phyloP scores from a whole-genome alignment of 352 stramenopile genomes.

The Globisporangium orthogonon region DNA sequence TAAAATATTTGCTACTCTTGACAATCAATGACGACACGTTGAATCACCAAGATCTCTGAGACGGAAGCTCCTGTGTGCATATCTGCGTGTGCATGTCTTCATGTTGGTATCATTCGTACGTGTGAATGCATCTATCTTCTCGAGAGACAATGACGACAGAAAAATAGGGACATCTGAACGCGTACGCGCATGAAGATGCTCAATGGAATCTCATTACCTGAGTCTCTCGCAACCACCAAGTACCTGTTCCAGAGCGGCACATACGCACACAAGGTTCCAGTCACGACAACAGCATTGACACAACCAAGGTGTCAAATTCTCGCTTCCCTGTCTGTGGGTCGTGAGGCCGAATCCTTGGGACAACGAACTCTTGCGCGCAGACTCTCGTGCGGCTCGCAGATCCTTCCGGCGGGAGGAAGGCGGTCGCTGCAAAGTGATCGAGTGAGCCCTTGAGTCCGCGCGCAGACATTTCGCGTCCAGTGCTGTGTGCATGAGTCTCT shows the following conservation, averaged over 20 bases:
- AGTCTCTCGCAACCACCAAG: slow-evolving; percentile 33
- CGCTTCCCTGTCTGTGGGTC: slow-evolving; percentile 53
- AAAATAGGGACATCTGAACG: slow-evolving; percentile 88
- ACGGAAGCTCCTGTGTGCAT: slow-evolving; percentile 19
- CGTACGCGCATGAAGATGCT: slow-evolving; percentile 60
- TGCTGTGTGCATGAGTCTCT: not conserved
- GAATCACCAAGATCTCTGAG: slow-evolving; percentile 91
- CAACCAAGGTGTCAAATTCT: slow-evolving; percentile 92
- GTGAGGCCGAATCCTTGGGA: slow-evolving; percentile 90
- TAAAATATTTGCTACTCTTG: slow-evolving; percentile 92
- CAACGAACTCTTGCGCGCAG: slow-evolving; percentile 18
- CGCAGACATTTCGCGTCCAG: slow-evolving; percentile 18
- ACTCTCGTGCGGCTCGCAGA: slow-evolving; percentile 14
- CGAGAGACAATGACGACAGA: slow-evolving; percentile 73
- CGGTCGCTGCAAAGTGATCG: slow-evolving; percentile 68
- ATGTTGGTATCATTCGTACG: not conserved
- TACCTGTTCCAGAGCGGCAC: not conserved
- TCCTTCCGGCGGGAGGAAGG: slow-evolving; percentile 33
- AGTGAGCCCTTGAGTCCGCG: slow-evolving; percentile 22
- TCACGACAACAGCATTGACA: not conserved
- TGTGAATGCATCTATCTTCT: not conserved
- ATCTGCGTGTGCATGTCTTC: not conserved
- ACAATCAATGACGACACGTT: slow-evolving; percentile 84
- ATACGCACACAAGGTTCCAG: too few species aligned
- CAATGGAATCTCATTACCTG: slow-evolving; percentile 91